These are phyloP conservation scores for Danielozyma ontarioensis DNA, from an alignment of 805 yeast species.

Conservation along the genomic window DNA sequence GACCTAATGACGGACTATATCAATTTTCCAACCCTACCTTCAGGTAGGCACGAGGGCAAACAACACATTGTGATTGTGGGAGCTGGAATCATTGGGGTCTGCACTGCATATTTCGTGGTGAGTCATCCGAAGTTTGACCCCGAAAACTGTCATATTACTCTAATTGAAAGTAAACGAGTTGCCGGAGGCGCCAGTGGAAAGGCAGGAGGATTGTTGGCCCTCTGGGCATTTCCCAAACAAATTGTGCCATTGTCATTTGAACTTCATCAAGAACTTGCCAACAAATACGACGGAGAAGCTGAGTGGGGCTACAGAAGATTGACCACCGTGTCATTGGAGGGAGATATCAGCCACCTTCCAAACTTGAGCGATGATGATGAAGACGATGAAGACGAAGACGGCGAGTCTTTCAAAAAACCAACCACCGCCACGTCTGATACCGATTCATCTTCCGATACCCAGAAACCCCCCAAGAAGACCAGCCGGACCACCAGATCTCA, in stretches of 20 bases:
- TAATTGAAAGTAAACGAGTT: conserved; percentile 83
- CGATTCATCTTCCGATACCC: conserved; percentile 8
- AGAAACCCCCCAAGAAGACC: conserved; percentile 34
- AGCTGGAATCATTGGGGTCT: conserved; percentile 94
- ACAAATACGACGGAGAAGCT: conserved; percentile 71
- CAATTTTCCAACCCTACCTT: conserved; percentile 34
- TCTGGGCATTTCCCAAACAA: conserved; percentile 97
- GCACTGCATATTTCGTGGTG: conserved; percentile 86
- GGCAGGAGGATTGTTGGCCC: conserved; percentile 92
- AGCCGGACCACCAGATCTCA: conserved; percentile 27
- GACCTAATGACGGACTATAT: conserved; percentile 26
- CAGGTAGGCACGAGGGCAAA: conserved; percentile 52
- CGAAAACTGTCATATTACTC: conserved; percentile 70
- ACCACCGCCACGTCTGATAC: conserved; percentile 10
- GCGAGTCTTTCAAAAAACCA: conserved; percentile 8
- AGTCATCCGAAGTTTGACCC: conserved; percentile 77
- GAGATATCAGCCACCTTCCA: conserved; percentile 49
- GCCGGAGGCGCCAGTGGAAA: conserved; percentile 98
- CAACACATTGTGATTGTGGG: conserved; percentile 82
- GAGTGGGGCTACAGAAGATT: conserved; percentile 93
- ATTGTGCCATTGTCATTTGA: conserved; percentile 84
- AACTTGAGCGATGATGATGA: conserved; percentile 15
- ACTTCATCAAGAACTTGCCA: conserved; percentile 78
- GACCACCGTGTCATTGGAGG: conserved; percentile 82
- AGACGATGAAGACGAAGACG: conserved; percentile 15